These are phyloP conservation scores for Pittosporum tobira DNA, from an alignment of 129 eudicot species.

Conservation along the genomic window DNA sequence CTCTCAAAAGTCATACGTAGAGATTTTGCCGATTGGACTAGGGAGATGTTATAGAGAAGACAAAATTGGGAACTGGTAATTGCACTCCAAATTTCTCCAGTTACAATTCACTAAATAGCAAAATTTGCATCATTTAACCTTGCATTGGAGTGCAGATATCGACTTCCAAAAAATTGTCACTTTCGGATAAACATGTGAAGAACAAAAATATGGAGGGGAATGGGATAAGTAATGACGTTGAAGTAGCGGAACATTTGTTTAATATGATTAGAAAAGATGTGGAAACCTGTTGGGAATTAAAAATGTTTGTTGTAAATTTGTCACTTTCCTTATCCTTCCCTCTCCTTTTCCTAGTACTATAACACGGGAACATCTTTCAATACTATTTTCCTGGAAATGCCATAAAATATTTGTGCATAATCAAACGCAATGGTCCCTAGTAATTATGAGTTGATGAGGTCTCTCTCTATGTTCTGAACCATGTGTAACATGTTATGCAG, in stretches of 20 bases:
- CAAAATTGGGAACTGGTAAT: too few relatives aligned
- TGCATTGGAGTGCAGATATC: too few relatives aligned
- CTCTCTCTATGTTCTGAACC: background rate
- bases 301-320: too few relatives aligned
- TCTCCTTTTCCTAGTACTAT: background rate
- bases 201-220: background rate
- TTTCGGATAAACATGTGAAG: too few relatives aligned
- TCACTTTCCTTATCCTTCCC: background rate
- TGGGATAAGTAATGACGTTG: background rate
- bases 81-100: too few relatives aligned
- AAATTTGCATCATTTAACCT: too few relatives aligned
- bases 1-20: background rate
- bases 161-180: too few relatives aligned
- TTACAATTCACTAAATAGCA: too few relatives aligned
- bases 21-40: background rate
- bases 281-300: background rate
- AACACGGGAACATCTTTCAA: background rate
- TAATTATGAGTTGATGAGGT: background rate
- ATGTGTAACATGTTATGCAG: constrained; percentile 26
- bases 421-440: background rate
- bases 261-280: too few relatives aligned
- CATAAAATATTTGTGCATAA: background rate
- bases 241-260: too few relatives aligned
- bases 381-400: background rate
- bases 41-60: too few relatives aligned